Evolutionary conservation across 768 basidiomycete species (phyloP).

Genomic region (Suillus sp.): DNA sequence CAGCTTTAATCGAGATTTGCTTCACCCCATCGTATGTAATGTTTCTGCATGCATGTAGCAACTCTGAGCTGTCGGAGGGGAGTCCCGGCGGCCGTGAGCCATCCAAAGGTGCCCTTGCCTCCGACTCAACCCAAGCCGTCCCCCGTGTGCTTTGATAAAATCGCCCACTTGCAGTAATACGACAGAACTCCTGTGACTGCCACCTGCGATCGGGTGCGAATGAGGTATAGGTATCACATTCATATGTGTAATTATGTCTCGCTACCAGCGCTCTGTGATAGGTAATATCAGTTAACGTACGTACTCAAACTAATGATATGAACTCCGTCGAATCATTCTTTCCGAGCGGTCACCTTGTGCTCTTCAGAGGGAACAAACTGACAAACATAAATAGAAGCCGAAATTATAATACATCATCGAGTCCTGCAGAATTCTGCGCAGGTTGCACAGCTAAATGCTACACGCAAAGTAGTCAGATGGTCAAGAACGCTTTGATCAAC

Average conservation of each 20-base stretch:
- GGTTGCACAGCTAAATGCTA: not conserved
- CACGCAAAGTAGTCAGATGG: not conserved
- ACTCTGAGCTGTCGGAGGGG: conserved; percentile 59
- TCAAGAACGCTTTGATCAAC: not conserved
- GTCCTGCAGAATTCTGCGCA: not conserved
- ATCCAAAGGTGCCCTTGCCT: conserved; percentile 31
- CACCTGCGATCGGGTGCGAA: no score
- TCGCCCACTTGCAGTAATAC: no score
- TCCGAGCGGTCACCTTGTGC: no score
- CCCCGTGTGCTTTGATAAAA: conserved; percentile 9
- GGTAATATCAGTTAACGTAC: not conserved
- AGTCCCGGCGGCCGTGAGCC: no score
- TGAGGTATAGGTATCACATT: no score
- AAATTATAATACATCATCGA: not conserved
- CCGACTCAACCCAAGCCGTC: conserved; percentile 37
- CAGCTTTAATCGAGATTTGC: conserved; percentile 33
- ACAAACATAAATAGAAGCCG: not conserved
- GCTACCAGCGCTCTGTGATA: not conserved
- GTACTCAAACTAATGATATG: not conserved
- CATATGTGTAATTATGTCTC: no score
- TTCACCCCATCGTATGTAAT: conserved; percentile 76
- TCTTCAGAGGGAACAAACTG: not conserved
- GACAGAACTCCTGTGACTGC: no score
- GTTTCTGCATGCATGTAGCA: conserved; percentile 48
- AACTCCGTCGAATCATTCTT: not conserved